Conservation (phyloP, 768 basidiomycete species). For the Lactarius psammicola region DNA sequence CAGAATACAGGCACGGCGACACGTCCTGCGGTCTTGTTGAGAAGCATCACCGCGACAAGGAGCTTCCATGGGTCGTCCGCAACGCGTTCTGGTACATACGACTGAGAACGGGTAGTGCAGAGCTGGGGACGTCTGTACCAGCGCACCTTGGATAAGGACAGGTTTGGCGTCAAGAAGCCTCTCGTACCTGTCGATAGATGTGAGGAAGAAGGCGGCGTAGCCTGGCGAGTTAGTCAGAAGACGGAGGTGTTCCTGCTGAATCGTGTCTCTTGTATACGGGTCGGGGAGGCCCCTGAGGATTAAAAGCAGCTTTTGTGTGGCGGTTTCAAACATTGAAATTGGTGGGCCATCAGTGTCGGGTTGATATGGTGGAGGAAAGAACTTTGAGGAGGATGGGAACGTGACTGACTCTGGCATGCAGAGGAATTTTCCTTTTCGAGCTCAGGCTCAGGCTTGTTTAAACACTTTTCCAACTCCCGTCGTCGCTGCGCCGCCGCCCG, state of each 20-base stretch:
- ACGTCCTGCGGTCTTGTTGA: constrained; percentile 69
- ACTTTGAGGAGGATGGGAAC: constrained; percentile 13
- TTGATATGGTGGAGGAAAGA: constrained; percentile 16
- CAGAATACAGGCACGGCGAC: constrained; percentile 65
- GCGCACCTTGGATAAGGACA: constrained; percentile 34
- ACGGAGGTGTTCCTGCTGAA: constrained; percentile 15
- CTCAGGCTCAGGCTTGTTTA: constrained; percentile 1
- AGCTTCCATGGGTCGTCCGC: constrained; percentile 66
- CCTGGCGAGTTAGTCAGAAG: constrained; percentile 25
- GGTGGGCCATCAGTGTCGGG: constrained; percentile 17
- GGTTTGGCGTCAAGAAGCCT: constrained; percentile 31
- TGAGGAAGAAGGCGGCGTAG: constrained; percentile 24
- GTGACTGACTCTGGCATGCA: not conserved
- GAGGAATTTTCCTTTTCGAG: constrained; percentile 12
- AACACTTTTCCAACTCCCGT: constrained; percentile 6
- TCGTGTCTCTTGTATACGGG: not conserved
- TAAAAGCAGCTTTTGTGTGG: not conserved
- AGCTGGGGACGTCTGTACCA: not conserved
- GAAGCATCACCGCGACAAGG: constrained; percentile 60
- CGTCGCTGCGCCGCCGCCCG: constrained; percentile 13
- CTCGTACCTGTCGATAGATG: constrained; percentile 19
- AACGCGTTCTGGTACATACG: constrained; percentile 43
- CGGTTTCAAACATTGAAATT: not conserved
- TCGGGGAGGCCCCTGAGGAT: not conserved
- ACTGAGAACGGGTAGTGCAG: not conserved